Conservation (phyloP, 139 green algal genomes). For the Chlorella sp. region DNA sequence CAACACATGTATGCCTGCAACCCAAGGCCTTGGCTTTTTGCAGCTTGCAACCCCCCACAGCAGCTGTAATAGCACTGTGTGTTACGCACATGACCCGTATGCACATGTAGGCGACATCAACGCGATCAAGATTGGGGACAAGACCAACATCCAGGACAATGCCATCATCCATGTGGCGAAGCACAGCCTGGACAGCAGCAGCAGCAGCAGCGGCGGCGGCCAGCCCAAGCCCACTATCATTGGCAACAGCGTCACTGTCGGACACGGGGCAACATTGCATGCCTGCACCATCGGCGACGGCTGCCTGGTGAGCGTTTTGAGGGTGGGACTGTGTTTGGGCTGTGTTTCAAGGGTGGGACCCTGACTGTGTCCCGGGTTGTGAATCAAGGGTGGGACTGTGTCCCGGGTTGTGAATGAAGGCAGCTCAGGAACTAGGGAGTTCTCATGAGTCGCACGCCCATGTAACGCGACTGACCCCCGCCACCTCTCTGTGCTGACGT, state of each 20-base stretch:
- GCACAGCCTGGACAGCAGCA: conserved; percentile 50
- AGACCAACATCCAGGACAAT: conserved; percentile 88
- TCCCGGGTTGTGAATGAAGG: no score
- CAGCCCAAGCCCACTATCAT: conserved; percentile 60
- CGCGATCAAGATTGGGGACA: conserved; percentile 69
- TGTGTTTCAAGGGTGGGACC: no score
- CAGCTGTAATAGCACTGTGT: not conserved
- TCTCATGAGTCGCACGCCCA: no score
- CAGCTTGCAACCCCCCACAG: not conserved
- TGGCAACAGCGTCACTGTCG: conserved; percentile 64
- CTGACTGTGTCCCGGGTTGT: no score
- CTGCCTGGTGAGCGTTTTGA: conserved; percentile 75
- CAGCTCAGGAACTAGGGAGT: no score
- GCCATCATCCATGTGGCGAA: conserved; percentile 84
- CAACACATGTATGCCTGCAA: no score
- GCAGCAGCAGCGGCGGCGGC: no score
- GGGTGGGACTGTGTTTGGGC: no score
- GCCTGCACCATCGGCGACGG: conserved; percentile 80
- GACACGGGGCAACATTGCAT: conserved; percentile 77
- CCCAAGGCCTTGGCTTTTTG: not conserved
- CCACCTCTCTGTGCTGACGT: no score
- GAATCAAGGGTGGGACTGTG: no score
- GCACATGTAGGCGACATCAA: conserved; percentile 80
- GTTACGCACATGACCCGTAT: not conserved
- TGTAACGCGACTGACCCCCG: no score